Evolutionary conservation across 2,329 filamentous ascomycete species (phyloP).

Genomic region (Sporothrix mexicana): DNA sequence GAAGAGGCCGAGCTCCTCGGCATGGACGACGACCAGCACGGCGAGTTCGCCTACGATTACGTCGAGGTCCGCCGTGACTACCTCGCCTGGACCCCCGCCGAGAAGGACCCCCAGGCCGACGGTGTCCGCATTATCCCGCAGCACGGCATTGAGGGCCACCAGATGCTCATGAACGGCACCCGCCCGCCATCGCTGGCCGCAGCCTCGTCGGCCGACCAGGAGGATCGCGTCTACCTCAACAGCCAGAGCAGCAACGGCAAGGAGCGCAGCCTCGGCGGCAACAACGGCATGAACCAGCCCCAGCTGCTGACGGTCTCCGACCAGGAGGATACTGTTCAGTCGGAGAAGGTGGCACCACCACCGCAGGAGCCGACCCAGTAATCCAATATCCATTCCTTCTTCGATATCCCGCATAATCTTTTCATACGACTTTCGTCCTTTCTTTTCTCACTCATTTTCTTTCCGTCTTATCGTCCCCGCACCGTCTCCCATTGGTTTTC

Average conservation of each 20-base stretch:
- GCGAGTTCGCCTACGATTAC: constrained; percentile 89
- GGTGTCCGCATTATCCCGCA: constrained; percentile 67
- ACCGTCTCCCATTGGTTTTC: background rate
- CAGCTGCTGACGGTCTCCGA: background rate
- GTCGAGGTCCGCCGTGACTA: constrained; percentile 88
- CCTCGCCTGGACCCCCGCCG: constrained; percentile 82
- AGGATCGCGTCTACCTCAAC: constrained; percentile 25
- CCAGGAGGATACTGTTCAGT: constrained; percentile 8
- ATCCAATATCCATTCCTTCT: background rate
- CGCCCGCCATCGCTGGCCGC: constrained; percentile 23
- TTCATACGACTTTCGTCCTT: background rate
- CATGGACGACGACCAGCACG: constrained; percentile 89
- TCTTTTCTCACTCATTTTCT: background rate
- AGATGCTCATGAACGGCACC: constrained; percentile 53
- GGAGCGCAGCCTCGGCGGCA: constrained; percentile 27
- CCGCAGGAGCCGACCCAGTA: constrained; percentile 1
- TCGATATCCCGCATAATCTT: background rate
- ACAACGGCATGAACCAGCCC: background rate
- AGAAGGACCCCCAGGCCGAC: constrained; percentile 65
- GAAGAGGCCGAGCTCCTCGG: constrained; percentile 84
- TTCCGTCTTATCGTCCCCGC: background rate
- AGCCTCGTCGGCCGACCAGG: constrained; percentile 12
- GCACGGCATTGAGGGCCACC: constrained; percentile 75
- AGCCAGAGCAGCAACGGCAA: constrained; percentile 31
- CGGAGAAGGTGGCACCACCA: constrained; percentile 21